Evolutionary conservation across 306 rosid genomes (phyloP).

Genomic region (Fragaria nilgerrensis): DNA sequence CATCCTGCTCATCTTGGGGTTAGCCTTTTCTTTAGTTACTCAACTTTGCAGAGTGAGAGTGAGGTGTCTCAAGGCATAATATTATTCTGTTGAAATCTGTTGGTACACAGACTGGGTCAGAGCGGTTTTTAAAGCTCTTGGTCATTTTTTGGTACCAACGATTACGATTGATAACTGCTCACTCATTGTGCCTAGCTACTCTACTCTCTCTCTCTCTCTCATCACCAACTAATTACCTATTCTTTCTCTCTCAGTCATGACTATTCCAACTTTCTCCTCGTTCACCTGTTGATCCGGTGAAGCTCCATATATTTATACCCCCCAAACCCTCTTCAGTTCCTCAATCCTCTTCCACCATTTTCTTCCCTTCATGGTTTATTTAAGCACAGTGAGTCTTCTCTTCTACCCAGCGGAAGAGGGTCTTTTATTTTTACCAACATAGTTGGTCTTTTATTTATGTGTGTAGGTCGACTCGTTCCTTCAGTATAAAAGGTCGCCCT

Average conservation of each 20-base stretch:
- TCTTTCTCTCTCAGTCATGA: slow-evolving; percentile 26
- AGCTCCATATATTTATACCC: slow-evolving; percentile 41
- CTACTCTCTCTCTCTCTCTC: slow-evolving; percentile 31
- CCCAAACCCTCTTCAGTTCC: slow-evolving; percentile 17
- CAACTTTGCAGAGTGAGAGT: background rate
- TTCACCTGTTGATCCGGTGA: background rate
- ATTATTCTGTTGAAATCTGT: slow-evolving; percentile 44
- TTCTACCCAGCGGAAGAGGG: background rate
- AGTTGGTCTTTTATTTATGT: background rate
- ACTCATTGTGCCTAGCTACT: slow-evolving; percentile 15
- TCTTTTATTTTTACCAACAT: background rate
- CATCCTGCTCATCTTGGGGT: slow-evolving; percentile 26
- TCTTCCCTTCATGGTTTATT: background rate
- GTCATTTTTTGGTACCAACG: slow-evolving; percentile 55
- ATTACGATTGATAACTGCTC: slow-evolving; percentile 73
- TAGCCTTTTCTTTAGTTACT: background rate
- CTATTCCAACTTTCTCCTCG: slow-evolving; percentile 6
- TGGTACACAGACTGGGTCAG: slow-evolving; percentile 41
- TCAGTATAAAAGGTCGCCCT: background rate
- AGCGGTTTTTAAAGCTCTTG: slow-evolving; percentile 39
- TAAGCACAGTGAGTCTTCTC: background rate
- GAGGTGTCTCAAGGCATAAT: background rate
- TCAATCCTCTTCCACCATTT: slow-evolving; percentile 21
- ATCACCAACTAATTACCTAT: slow-evolving; percentile 38
- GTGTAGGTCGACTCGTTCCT: background rate